Conservation (phyloP, 345 rosid genomes). For the Lepidium didymum region DNA sequence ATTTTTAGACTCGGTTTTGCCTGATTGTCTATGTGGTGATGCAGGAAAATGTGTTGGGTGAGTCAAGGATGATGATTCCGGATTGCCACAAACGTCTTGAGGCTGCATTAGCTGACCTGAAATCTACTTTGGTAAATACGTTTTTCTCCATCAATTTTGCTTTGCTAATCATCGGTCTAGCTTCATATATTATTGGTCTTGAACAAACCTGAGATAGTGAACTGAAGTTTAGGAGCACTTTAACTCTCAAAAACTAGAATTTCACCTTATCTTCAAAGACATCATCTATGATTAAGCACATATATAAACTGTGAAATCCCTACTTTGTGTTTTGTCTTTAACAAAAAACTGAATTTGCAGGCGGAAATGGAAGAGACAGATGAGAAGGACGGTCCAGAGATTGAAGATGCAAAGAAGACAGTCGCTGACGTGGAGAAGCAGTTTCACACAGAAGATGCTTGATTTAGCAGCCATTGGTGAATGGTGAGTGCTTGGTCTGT, state of each 20-base stretch:
- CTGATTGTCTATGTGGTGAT: neutral
- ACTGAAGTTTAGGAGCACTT: neutral
- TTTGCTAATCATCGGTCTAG: neutral
- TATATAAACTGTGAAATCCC: neutral
- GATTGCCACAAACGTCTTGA: conserved; percentile 85
- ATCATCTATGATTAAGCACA: neutral
- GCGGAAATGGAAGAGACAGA: conserved; percentile 54
- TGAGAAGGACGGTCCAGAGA: conserved; percentile 50
- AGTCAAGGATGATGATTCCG: conserved; percentile 97
- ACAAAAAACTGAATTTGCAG: conserved; percentile 27
- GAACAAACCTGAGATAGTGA: neutral
- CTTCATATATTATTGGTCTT: neutral
- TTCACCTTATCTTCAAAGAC: neutral
- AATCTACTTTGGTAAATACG: conserved; percentile 59
- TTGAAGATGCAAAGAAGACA: conserved; percentile 63
- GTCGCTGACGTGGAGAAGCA: conserved; percentile 50
- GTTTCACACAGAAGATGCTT: conserved; percentile 51
- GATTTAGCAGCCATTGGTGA: neutral
- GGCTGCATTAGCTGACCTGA: conserved; percentile 67
- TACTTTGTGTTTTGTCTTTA: neutral
- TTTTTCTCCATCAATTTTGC: neutral
- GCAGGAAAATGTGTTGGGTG: conserved; percentile 95
- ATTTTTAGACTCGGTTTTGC: neutral
- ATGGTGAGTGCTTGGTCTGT: neutral
- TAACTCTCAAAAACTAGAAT: neutral